A percentile compares a stretch with the other conserved stretches of the same genome.
Evolutionary conservation across 805 yeast genomes (phyloP).

Genomic region (Ogataea pignaliae): DNA sequence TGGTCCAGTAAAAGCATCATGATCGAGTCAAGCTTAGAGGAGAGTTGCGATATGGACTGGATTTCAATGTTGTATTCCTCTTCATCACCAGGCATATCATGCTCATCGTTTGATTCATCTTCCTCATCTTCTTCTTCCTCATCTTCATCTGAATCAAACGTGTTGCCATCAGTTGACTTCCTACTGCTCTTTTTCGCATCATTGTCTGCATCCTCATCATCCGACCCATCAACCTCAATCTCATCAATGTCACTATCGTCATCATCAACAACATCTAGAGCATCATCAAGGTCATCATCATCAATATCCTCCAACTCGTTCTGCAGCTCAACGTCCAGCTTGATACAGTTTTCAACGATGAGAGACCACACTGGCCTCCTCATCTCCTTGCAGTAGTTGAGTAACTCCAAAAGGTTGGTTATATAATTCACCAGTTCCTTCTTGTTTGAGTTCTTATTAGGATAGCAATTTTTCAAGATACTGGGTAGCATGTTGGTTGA

Average conservation of each 20-base stretch:
- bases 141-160: conserved; percentile 27
- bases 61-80: conserved; percentile 46
- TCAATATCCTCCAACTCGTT: conserved; percentile 83
- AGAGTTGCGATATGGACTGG: conserved; percentile 47
- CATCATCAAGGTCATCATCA: conserved; percentile 60
- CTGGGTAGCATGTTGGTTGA: conserved; percentile 61
- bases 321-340: conserved; percentile 87
- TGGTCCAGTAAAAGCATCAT: conserved; percentile 52
- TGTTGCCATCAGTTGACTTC: too few species aligned
- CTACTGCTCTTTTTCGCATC: conserved; percentile 12
- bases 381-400: conserved; percentile 72
- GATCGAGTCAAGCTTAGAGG: conserved; percentile 68
- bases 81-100: conserved; percentile 33
- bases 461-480: conserved; percentile 58
- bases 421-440: conserved; percentile 57
- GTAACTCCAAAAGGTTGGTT: conserved; percentile 53
- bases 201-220: conserved; percentile 27
- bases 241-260: conserved; percentile 24
- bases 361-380: conserved; percentile 74
- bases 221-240: conserved; percentile 24
- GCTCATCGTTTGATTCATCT: conserved; percentile 30
- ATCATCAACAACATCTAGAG: conserved; percentile 27
- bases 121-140: conserved; percentile 29
- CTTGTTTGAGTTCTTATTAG: conserved; percentile 68
- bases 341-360: conserved; percentile 73